phyloP scores from a whole-genome alignment of 2,329 filamentous ascomycete genomes.

The Dactylonectria estremocensis region DNA sequence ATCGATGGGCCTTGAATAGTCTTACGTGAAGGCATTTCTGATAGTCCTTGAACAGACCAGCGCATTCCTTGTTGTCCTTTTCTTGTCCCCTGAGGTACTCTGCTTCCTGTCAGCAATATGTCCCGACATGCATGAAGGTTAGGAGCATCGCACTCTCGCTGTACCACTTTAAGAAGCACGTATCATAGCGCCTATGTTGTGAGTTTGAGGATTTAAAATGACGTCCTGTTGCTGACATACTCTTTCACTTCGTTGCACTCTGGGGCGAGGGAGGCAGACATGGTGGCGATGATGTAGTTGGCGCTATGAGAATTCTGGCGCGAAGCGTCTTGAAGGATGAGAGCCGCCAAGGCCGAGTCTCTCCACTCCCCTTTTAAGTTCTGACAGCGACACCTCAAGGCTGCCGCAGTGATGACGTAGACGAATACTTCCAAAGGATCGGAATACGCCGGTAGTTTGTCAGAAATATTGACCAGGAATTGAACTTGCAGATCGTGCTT shows the following conservation, averaged over 20 bases:
- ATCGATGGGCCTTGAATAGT: slow-evolving; percentile 11
- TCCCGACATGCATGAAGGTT: slow-evolving; percentile 26
- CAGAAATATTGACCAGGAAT: not conserved
- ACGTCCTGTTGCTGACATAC: slow-evolving; percentile 64
- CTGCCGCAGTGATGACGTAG: not conserved
- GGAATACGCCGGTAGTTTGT: not conserved
- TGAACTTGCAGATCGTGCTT: not conserved
- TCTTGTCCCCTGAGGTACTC: slow-evolving; percentile 92
- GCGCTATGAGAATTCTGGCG: slow-evolving; percentile 39
- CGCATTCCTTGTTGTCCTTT: slow-evolving; percentile 87
- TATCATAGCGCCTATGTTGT: slow-evolving; percentile 85
- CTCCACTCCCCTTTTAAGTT: slow-evolving; percentile 34
- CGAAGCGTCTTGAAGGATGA: slow-evolving; percentile 19
- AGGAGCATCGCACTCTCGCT: slow-evolving; percentile 84
- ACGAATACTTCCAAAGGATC: not conserved
- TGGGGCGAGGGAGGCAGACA: slow-evolving; percentile 95
- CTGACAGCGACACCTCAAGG: slow-evolving; percentile 5
- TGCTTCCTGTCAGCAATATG: slow-evolving; percentile 54
- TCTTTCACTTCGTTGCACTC: slow-evolving; percentile 98
- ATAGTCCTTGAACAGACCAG: slow-evolving; percentile 88
- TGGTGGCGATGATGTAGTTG: slow-evolving; percentile 57
- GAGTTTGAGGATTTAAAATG: not conserved
- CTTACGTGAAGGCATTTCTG: slow-evolving; percentile 86
- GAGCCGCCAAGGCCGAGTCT: slow-evolving; percentile 32
- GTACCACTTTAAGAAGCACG: slow-evolving; percentile 99